These are phyloP conservation scores for Kregervanrija delftensis DNA, from an alignment of 805 yeast species.

Conservation along the genomic window DNA sequence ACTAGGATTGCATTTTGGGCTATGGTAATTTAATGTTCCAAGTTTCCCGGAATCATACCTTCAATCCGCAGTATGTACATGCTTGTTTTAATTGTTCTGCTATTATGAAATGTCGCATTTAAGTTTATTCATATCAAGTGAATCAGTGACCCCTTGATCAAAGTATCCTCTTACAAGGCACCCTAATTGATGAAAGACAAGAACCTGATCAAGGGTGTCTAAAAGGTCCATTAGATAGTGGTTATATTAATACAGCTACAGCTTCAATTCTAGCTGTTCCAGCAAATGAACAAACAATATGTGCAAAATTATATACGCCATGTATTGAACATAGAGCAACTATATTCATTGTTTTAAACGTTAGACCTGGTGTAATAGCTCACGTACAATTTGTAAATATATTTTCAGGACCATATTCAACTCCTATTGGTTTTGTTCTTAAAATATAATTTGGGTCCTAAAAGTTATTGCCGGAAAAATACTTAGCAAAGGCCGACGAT, in stretches of 20 bases:
- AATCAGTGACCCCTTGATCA: slow-evolving; percentile 61
- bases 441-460: too few relatives aligned
- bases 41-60: slow-evolving; percentile 51
- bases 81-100: slow-evolving; percentile 58
- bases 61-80: slow-evolving; percentile 62
- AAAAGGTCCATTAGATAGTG: slow-evolving; percentile 10
- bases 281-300: slow-evolving; percentile 44
- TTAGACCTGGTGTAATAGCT: slow-evolving; percentile 52
- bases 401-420: slow-evolving; percentile 41
- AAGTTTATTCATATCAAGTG: slow-evolving; percentile 58
- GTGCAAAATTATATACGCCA: slow-evolving; percentile 47
- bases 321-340: slow-evolving; percentile 42
- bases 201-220: too few relatives aligned
- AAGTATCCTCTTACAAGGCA: slow-evolving; percentile 58
- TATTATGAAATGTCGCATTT: slow-evolving; percentile 58
- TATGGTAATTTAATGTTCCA: too few relatives aligned
- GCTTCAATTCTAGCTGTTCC: too few relatives aligned
- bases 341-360: slow-evolving; percentile 48
- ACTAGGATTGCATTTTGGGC: too few relatives aligned
- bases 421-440: slow-evolving; percentile 70
- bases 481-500: too few relatives aligned
- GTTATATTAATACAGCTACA: too few relatives aligned
- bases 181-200: slow-evolving; percentile 31
- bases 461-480: too few relatives aligned
- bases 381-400: slow-evolving; percentile 53